Conservation (phyloP, 495 filamentous ascomycete species). For the Talaromyces thailandensis region DNA sequence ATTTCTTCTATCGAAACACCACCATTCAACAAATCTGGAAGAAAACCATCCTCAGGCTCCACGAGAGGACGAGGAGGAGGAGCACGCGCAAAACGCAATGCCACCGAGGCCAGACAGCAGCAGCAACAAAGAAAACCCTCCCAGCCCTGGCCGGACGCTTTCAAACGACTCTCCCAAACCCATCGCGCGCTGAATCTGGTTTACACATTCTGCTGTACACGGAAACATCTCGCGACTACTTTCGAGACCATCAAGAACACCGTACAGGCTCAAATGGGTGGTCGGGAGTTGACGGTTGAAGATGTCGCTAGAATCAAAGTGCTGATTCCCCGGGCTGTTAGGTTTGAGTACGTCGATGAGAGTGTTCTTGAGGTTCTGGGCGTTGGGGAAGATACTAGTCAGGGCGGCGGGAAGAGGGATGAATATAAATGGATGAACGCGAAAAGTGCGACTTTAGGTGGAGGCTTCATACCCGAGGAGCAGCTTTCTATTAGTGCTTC, state of each 20-base stretch:
- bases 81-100: background rate
- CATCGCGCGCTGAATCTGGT: slow-evolving; percentile 85
- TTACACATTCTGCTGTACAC: slow-evolving; percentile 87
- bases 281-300: slow-evolving; percentile 52
- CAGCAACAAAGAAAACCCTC: slow-evolving; percentile 17
- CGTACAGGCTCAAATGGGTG: slow-evolving; percentile 73
- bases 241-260: slow-evolving; percentile 79
- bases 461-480: slow-evolving; percentile 2
- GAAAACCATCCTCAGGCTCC: background rate
- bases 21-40: background rate
- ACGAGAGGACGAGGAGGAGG: background rate
- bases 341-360: slow-evolving; percentile 83
- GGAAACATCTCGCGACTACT: slow-evolving; percentile 85
- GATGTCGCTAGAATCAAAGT: slow-evolving; percentile 79
- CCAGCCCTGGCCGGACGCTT: slow-evolving; percentile 63
- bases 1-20: background rate
- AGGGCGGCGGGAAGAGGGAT: slow-evolving; percentile 23
- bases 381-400: slow-evolving; percentile 50
- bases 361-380: slow-evolving; percentile 69
- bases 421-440: slow-evolving; percentile 7
- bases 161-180: slow-evolving; percentile 63
- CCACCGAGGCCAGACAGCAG: background rate
- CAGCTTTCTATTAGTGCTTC: slow-evolving; percentile 14
- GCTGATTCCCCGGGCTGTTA: slow-evolving; percentile 64
- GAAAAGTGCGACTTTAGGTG: slow-evolving; percentile 29